phyloP scores from a whole-genome alignment of 2,329 filamentous ascomycete species.

The Fusarium nygamai region DNA sequence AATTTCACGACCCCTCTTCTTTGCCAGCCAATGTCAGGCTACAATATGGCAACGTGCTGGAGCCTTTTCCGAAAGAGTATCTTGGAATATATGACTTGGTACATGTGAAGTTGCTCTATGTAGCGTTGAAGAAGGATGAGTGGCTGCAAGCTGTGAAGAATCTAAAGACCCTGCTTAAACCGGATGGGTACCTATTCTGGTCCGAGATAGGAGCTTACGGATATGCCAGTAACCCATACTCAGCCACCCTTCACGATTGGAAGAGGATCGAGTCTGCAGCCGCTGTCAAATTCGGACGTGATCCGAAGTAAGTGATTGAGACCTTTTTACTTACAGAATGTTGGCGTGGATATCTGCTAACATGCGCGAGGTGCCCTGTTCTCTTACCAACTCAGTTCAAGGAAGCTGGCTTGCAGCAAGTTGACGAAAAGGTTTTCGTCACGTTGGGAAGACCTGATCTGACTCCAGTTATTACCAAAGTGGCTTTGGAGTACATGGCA shows the following conservation, averaged over 20 bases:
- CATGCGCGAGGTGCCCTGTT: not conserved
- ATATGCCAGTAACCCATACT: not conserved
- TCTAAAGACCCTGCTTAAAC: not conserved
- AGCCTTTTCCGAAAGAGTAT: not conserved
- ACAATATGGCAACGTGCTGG: not conserved
- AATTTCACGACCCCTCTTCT: not conserved
- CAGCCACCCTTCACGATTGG: not conserved
- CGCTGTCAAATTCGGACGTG: not conserved
- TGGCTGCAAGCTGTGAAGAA: not conserved
- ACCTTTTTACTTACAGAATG: too few relatives aligned
- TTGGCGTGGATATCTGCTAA: too few relatives aligned
- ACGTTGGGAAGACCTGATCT: not conserved
- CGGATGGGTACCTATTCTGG: not conserved
- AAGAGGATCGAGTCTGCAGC: not conserved
- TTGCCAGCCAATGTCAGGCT: not conserved
- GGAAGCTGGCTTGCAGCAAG: fast-evolving
- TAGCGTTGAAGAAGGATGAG: not conserved
- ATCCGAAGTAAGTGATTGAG: too few relatives aligned
- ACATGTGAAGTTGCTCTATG: not conserved
- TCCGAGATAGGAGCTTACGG: not conserved
- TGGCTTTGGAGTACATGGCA: not conserved
- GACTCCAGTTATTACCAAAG: fast-evolving
- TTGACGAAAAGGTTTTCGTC: not conserved
- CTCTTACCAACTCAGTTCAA: fast-evolving
- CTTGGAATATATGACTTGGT: not conserved